phyloP scores from a whole-genome alignment of 202 grass and related monocot genomes.

The Carex arenaria region DNA sequence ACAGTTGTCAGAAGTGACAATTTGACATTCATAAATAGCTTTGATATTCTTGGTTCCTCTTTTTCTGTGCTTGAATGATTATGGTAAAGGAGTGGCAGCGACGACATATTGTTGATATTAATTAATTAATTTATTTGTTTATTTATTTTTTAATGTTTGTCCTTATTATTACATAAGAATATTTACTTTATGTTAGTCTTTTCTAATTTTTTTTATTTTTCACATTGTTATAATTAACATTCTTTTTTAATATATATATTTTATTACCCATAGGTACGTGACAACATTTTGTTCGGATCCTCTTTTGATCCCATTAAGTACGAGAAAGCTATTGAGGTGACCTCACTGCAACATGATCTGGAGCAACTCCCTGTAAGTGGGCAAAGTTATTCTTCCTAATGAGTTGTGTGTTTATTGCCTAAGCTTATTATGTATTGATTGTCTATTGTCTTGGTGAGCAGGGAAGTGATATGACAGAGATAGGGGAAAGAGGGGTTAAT shows the following conservation, averaged over 20 bases:
- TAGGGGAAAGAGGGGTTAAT: slow-evolving; percentile 99
- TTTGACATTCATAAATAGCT: neutral
- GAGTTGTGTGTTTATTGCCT: slow-evolving; percentile 7
- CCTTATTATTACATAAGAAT: neutral
- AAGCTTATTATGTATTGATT: slow-evolving; percentile 20
- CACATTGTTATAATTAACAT: neutral
- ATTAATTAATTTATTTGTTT: neutral
- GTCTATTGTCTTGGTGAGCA: slow-evolving; percentile 27
- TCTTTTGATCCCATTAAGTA: slow-evolving; percentile 68
- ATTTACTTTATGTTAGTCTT: neutral
- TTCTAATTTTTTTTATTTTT: neutral
- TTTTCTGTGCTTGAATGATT: neutral
- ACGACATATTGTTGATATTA: neutral
- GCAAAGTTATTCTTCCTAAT: slow-evolving; percentile 3
- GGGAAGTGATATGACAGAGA: slow-evolving; percentile 96
- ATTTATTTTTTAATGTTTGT: neutral
- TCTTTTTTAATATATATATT: neutral
- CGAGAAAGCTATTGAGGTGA: slow-evolving; percentile 67
- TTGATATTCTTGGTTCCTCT: neutral
- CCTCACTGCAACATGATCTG: slow-evolving; percentile 79
- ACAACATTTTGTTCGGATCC: slow-evolving; percentile 98
- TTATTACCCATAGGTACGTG: slow-evolving; percentile 58
- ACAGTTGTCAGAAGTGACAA: neutral
- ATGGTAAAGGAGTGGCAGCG: neutral
- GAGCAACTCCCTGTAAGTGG: slow-evolving; percentile 76